Percentiles rank a stretch among this genome's conserved stretches.
Conservation (phyloP, 495 filamentous ascomycete genomes). For the Lindgomyces ingoldianus region DNA sequence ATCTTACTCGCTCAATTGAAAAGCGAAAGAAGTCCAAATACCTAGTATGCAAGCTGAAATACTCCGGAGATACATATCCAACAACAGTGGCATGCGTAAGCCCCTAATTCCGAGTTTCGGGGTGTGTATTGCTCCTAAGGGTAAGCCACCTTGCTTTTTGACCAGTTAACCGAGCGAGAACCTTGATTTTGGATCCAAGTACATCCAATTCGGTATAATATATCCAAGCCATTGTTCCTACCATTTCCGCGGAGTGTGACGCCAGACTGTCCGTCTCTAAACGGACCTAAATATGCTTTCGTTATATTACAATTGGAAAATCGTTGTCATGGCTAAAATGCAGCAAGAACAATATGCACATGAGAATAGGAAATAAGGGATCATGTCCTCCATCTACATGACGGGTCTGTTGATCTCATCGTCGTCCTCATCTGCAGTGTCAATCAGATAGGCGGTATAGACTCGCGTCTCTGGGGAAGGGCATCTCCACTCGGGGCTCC, state of each 20-base stretch:
- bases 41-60: not conserved
- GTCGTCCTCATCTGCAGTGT: constrained; percentile 15
- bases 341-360: not conserved
- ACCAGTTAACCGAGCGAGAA: too few species aligned
- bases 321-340: not conserved
- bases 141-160: too few species aligned
- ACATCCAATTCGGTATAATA: too few species aligned
- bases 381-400: not conserved
- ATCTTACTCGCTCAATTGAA: too few species aligned
- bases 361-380: not conserved
- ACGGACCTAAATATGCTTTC: too few species aligned
- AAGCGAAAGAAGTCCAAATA: too few species aligned
- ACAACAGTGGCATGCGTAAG: not conserved
- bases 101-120: too few species aligned
- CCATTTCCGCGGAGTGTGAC: too few species aligned
- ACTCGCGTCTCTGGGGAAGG: not conserved
- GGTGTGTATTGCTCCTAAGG: too few species aligned
- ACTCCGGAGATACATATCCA: not conserved
- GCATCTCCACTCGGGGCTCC: not conserved
- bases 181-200: too few species aligned
- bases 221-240: too few species aligned
- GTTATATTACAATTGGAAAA: not conserved
- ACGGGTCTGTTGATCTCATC: constrained; percentile 21
- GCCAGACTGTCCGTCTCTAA: too few species aligned
- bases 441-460: not conserved